Conservation (phyloP, 2,329 filamentous ascomycete species). For the Sclerotinia glacialis region DNA sequence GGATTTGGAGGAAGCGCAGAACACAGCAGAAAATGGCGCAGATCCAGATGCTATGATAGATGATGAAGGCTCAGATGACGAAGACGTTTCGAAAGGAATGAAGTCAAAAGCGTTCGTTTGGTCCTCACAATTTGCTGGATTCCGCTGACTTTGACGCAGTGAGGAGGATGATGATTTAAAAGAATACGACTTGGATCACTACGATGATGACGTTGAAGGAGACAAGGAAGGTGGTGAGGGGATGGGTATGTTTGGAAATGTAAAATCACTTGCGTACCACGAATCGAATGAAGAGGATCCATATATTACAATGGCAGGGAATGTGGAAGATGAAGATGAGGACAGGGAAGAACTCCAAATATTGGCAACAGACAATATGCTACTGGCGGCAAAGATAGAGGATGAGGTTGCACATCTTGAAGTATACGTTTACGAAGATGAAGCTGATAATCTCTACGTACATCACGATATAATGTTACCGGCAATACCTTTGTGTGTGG, state of each 20-base stretch:
- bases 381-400: slow-evolving; percentile 90
- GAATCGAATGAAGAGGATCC: slow-evolving; percentile 92
- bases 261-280: slow-evolving; percentile 91
- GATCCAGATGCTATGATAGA: slow-evolving; percentile 43
- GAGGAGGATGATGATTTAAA: slow-evolving; percentile 82
- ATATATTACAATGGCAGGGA: slow-evolving; percentile 84
- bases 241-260: slow-evolving; percentile 92
- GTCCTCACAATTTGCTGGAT: slow-evolving; percentile 31
- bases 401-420: slow-evolving; percentile 96
- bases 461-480: slow-evolving; percentile 99
- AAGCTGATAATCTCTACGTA: slow-evolving; percentile 93
- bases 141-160: slow-evolving; percentile 37
- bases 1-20: slow-evolving; percentile 63
- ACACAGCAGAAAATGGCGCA: slow-evolving; percentile 35
- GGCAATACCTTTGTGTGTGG: slow-evolving; percentile 89
- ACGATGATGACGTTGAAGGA: slow-evolving; percentile 76
- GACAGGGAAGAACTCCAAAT: slow-evolving; percentile 94
- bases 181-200: slow-evolving; percentile 94
- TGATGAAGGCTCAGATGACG: slow-evolving; percentile 39
- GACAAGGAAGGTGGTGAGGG: slow-evolving; percentile 64
- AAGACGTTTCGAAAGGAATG: slow-evolving; percentile 34
- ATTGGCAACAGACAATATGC: slow-evolving; percentile 84
- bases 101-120: slow-evolving; percentile 44
- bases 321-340: slow-evolving; percentile 60
- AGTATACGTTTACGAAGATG: slow-evolving; percentile 96